phyloP scores from a whole-genome alignment of 192 early-diverging fungal species.

The Mortierella alpina region DNA sequence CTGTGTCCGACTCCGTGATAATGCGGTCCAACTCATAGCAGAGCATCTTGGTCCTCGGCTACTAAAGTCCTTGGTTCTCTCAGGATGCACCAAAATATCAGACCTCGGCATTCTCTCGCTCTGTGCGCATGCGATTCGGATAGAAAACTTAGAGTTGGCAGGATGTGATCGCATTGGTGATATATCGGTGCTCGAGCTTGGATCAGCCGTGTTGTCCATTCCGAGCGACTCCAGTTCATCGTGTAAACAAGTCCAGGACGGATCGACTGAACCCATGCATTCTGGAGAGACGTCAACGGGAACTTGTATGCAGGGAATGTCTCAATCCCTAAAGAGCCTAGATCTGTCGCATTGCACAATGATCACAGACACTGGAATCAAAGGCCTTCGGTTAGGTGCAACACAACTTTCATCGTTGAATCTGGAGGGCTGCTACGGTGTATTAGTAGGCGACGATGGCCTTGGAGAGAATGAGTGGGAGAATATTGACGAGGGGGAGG shows the following conservation, averaged over 20 bases:
- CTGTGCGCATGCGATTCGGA: constrained; percentile 12
- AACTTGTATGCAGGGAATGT: constrained; percentile 3
- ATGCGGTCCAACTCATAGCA: constrained; percentile 31
- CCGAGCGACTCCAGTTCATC: not conserved
- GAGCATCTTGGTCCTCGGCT: constrained; percentile 22
- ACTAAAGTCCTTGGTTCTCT: constrained; percentile 33
- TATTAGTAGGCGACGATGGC: constrained; percentile 9
- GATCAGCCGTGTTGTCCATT: constrained; percentile 9
- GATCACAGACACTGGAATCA: constrained; percentile 36
- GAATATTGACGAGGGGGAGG: constrained; percentile 11
- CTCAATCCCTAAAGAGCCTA: constrained; percentile 25
- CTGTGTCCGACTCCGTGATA: constrained; percentile 31
- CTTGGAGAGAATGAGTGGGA: constrained; percentile 42
- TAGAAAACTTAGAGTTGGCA: constrained; percentile 44
- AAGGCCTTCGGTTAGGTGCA: constrained; percentile 7
- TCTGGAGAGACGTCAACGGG: not conserved
- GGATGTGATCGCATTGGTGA: constrained; percentile 34
- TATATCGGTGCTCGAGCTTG: constrained; percentile 28
- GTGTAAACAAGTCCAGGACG: not conserved
- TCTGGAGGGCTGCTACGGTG: constrained; percentile 44
- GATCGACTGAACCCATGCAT: not conserved
- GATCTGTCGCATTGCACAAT: constrained; percentile 40
- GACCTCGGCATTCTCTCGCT: constrained; percentile 24
- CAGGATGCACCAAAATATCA: constrained; percentile 32
- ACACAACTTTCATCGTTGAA: constrained; percentile 23